phyloP scores from a whole-genome alignment of 1,284 basidiomycete species.

The Ceraceosorus guamensis region DNA sequence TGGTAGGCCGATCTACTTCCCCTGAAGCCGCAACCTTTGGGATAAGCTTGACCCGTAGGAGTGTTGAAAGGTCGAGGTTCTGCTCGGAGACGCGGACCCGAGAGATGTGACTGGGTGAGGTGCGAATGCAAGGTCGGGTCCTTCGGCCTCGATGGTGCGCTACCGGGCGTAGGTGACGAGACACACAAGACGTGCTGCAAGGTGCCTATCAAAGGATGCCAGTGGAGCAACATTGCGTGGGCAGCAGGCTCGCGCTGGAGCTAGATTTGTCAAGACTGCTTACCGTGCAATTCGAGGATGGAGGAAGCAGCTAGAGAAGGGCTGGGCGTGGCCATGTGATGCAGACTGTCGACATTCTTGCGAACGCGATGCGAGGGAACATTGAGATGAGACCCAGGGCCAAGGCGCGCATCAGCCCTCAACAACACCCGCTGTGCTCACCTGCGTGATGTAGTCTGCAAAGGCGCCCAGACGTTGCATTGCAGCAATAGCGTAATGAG shows the following conservation, averaged over 20 bases:
- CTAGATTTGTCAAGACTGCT: constrained; percentile 10
- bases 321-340: constrained; percentile 37
- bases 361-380: too few relatives aligned
- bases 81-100: constrained; percentile 16
- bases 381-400: too few relatives aligned
- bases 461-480: constrained; percentile 38
- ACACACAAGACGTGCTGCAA: constrained; percentile 22
- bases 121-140: not conserved
- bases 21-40: constrained; percentile 33
- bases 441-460: constrained; percentile 38
- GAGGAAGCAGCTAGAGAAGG: constrained; percentile 22
- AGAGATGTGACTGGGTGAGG: constrained; percentile 13
- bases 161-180: constrained; percentile 1
- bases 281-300: constrained; percentile 47
- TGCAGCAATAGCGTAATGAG: constrained; percentile 42
- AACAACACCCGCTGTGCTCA: not conserved
- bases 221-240: constrained; percentile 10
- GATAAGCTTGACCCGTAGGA: constrained; percentile 22
- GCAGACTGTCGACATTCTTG: constrained; percentile 46
- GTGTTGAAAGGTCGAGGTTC: constrained; percentile 18
- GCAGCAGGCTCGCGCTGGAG: not conserved
- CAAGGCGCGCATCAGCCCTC: too few relatives aligned
- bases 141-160: not conserved
- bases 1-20: constrained; percentile 37
- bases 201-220: constrained; percentile 1